Conservation (phyloP, 257 asterid genomes). For the Cynanchum wilfordii region DNA sequence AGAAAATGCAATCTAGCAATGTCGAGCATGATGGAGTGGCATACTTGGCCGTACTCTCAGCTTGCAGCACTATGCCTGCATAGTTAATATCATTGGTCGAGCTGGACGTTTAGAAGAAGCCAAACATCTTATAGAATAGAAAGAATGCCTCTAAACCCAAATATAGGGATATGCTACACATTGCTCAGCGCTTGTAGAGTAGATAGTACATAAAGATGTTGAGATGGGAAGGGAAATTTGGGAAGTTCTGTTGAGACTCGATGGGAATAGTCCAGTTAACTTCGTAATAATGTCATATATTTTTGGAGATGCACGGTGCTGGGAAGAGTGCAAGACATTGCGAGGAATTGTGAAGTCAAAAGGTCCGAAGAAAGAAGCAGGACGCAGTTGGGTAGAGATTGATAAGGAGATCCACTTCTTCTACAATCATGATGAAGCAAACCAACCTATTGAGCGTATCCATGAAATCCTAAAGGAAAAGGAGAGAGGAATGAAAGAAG, state of each 20-base stretch:
- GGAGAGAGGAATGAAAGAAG: slow-evolving; percentile 39
- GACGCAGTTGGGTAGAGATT: slow-evolving; percentile 53
- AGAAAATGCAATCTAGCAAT: slow-evolving; percentile 37
- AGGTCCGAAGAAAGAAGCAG: slow-evolving; percentile 53
- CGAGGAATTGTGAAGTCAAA: slow-evolving; percentile 36
- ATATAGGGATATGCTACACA: slow-evolving; percentile 56
- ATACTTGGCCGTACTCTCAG: slow-evolving; percentile 55
- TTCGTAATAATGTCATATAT: slow-evolving; percentile 51
- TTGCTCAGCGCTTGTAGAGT: slow-evolving; percentile 52
- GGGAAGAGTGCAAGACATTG: slow-evolving; percentile 51
- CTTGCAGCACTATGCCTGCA: slow-evolving; percentile 68
- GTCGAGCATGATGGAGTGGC: slow-evolving; percentile 50
- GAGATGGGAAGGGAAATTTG: slow-evolving; percentile 51
- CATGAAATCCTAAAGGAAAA: slow-evolving; percentile 31
- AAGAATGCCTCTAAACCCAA: slow-evolving; percentile 49
- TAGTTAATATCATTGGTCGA: slow-evolving; percentile 59
- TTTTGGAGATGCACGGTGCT: slow-evolving; percentile 39
- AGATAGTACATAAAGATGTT: slow-evolving; percentile 37
- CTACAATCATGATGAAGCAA: slow-evolving; percentile 40
- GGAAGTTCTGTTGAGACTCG: slow-evolving; percentile 39
- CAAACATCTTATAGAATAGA: slow-evolving; percentile 41
- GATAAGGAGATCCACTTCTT: slow-evolving; percentile 43
- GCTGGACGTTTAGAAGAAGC: slow-evolving; percentile 54
- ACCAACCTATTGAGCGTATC: slow-evolving; percentile 30
- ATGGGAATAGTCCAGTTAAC: slow-evolving; percentile 46